Evolutionary conservation across 2,329 filamentous ascomycete species (phyloP).

Genomic region (Plectosphaerella plurivora): DNA sequence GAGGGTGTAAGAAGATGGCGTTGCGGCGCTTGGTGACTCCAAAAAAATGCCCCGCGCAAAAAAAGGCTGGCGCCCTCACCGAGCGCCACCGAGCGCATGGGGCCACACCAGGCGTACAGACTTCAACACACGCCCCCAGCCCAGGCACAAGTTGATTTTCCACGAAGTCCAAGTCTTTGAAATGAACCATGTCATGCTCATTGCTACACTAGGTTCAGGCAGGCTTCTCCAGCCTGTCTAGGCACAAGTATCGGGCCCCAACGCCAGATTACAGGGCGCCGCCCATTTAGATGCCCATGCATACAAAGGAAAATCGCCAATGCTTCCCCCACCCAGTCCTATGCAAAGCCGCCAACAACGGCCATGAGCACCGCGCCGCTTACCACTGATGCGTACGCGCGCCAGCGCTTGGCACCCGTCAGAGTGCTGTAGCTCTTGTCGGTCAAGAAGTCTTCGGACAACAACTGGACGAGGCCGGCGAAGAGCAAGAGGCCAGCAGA

Average conservation of each 20-base stretch:
- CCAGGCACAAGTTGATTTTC: no score
- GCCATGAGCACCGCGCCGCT: slow-evolving; percentile 66
- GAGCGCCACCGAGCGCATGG: neutral
- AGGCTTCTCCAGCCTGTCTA: no score
- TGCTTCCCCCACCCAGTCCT: slow-evolving; percentile 9
- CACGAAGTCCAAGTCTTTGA: no score
- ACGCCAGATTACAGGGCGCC: no score
- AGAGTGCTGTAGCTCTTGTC: slow-evolving; percentile 69
- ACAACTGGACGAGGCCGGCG: slow-evolving; percentile 76
- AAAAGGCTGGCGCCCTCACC: neutral
- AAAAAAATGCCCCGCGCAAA: slow-evolving; percentile 7
- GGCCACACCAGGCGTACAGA: neutral
- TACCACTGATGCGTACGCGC: slow-evolving; percentile 61
- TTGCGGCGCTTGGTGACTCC: slow-evolving; percentile 3
- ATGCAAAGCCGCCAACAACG: slow-evolving; percentile 68
- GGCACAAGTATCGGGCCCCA: no score
- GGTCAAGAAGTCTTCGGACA: slow-evolving; percentile 78
- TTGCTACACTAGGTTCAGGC: no score
- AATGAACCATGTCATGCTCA: no score
- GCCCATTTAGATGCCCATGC: no score
- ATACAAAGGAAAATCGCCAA: neutral
- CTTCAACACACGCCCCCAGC: no score
- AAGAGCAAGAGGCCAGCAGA: slow-evolving; percentile 77
- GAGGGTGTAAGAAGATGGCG: slow-evolving; percentile 4
- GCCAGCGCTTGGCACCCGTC: slow-evolving; percentile 54